phyloP scores from a whole-genome alignment of 805 yeast genomes.

The Saturnispora quitensis region DNA sequence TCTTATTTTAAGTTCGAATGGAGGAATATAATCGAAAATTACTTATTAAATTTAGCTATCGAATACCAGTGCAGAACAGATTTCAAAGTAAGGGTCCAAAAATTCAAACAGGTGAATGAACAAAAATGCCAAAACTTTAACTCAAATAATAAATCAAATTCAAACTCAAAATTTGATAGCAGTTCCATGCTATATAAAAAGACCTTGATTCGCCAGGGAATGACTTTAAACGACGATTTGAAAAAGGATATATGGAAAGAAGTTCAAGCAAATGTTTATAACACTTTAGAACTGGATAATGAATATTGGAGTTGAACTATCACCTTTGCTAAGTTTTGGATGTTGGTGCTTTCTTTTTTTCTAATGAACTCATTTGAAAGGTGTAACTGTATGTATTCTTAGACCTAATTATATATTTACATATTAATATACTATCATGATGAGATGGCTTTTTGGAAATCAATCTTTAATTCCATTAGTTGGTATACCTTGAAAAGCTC shows the following conservation, averaged over 20 bases:
- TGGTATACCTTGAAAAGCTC: conserved; percentile 27
- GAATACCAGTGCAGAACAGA: conserved; percentile 65
- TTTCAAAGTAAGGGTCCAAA: conserved; percentile 44
- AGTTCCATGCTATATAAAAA: conserved; percentile 18
- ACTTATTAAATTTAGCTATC: conserved; percentile 51
- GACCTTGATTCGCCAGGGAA: conserved; percentile 18
- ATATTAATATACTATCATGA: not conserved
- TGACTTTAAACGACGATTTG: conserved; percentile 41
- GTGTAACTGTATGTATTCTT: too few species aligned
- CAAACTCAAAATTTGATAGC: not conserved
- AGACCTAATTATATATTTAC: too few species aligned
- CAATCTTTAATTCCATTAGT: conserved; percentile 7
- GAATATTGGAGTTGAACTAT: conserved; percentile 3
- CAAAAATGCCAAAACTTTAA: conserved; percentile 10
- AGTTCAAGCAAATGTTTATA: conserved; percentile 52
- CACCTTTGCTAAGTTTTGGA: not conserved
- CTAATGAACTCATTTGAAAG: not conserved
- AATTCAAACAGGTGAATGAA: conserved; percentile 32
- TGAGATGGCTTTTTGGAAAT: conserved; percentile 14
- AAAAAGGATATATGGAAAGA: conserved; percentile 54
- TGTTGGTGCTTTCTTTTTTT: too few species aligned
- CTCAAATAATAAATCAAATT: conserved; percentile 7
- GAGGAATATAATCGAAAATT: conserved; percentile 69
- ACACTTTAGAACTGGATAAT: conserved; percentile 43
- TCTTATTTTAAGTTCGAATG: conserved; percentile 39